Conservation (phyloP, 192 early-diverging fungal species). For the Mortierella claussenii region DNA sequence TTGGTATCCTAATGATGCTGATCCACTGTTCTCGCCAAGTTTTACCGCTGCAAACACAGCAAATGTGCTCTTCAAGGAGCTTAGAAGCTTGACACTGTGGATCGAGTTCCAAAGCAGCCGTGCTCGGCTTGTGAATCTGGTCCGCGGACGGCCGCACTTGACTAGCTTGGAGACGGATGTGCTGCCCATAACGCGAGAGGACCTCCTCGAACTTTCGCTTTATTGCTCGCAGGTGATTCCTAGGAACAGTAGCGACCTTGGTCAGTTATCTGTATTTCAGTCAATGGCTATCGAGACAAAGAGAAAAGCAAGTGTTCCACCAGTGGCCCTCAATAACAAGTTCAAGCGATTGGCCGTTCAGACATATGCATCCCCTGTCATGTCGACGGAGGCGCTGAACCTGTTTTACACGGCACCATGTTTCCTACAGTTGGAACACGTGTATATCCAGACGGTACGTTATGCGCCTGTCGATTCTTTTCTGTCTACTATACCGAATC, state of each 20-base stretch:
- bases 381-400: background rate
- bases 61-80: conserved; percentile 4
- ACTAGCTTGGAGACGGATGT: conserved; percentile 12
- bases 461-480: background rate
- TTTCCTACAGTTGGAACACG: conserved; percentile 11
- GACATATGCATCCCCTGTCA: conserved; percentile 1
- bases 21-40: background rate
- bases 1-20: background rate
- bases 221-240: conserved; percentile 5
- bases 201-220: conserved; percentile 5
- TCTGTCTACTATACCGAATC: no score
- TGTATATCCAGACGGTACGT: conserved; percentile 18
- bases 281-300: background rate
- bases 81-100: conserved; percentile 16
- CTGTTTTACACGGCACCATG: conserved; percentile 6
- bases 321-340: background rate
- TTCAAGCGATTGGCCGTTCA: conserved; percentile 17
- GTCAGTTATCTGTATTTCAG: background rate
- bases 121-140: background rate
- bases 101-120: conserved; percentile 6
- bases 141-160: conserved; percentile 14
- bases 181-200: background rate
- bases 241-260: background rate
- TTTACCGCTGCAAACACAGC: background rate
- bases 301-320: background rate